Evolutionary conservation across 768 basidiomycete genomes (phyloP), one percentile per base, ranked within the genome.

Genomic region (Pleurotus giganteus): DNA sequence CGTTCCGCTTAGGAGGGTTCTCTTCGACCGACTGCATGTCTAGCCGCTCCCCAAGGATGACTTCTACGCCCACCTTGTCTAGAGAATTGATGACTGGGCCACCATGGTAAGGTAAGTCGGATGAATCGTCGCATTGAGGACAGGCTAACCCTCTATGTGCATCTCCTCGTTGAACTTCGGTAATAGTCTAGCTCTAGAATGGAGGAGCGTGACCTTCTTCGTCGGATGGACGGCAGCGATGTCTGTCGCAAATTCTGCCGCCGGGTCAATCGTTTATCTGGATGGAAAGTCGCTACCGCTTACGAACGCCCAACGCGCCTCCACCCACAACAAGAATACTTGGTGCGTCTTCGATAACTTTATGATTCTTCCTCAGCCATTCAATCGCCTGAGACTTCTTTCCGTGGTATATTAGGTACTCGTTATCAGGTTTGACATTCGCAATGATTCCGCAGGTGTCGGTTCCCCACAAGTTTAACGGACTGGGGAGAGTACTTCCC

Each of bases 301-400:
- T 63, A 87, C 85, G 85, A 24, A 89, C 81, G 2, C 88, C 88
- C 7, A 89, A 76, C 0, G 88, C 85, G 0, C 89, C 88, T 9
- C 85, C 88, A 1, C 89, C 88, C 2, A 89, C 78, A 12, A 89
- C 76, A 5, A 89, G 75, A 3, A 90, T 74, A 37, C 74, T 79
- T 1, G 65, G 68, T 0, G 84, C 75, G 2, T 63, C 66, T 50
- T 76, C 68, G 46, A 89, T 72, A 3, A 69, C 65, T 28, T 64
- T 63, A 61, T 87, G 86, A 53, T 75, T 74, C n/a, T 69, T 65
- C 56, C 70, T 71, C 39, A 86, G 69, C 75, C 81, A 85, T 2
- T 66, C 69, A 13, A 84, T 69, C 0, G 77, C 77, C 54, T 79
- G 79, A 0, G 62, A 19, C 63, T 84, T 85, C 50, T 62, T 70